phyloP scores from a whole-genome alignment of 129 eudicot species.

The Flaveria trinervia region DNA sequence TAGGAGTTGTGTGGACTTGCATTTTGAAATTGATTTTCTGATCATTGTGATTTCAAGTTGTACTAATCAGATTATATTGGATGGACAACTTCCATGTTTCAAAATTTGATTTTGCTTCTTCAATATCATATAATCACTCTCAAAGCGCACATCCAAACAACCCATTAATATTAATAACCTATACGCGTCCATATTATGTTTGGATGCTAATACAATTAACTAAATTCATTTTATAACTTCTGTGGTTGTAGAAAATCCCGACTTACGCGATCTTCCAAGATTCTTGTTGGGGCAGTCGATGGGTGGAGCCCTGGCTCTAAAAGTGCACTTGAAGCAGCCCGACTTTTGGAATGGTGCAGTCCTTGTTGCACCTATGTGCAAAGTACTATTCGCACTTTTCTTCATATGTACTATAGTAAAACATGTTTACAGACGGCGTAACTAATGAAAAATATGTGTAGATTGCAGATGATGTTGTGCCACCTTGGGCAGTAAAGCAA shows the following conservation, averaged over 20 bases:
- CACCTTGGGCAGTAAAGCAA: slow-evolving; percentile 67
- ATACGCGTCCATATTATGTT: background rate
- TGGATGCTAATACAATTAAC: slow-evolving; percentile 2
- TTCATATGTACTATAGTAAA: background rate
- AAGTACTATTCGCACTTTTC: slow-evolving; percentile 54
- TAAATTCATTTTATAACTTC: background rate
- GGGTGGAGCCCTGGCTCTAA: slow-evolving; percentile 98
- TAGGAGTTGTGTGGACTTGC: background rate
- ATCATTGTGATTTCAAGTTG: background rate
- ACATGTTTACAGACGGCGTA: background rate
- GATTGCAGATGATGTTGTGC: slow-evolving; percentile 93
- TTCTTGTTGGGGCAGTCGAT: slow-evolving; percentile 84
- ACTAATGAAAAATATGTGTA: slow-evolving; percentile 32
- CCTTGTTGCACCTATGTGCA: slow-evolving; percentile 99
- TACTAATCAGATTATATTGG: background rate
- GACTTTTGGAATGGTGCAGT: slow-evolving; percentile 85
- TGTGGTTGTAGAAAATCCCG: slow-evolving; percentile 63
- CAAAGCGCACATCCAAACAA: background rate
- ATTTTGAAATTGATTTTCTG: background rate
- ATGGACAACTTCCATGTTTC: background rate
- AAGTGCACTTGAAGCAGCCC: slow-evolving; percentile 89
- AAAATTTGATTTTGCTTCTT: background rate
- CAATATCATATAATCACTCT: background rate
- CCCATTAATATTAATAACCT: background rate
- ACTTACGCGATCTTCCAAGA: slow-evolving; percentile 57